Evolutionary conservation across 352 stramenopile genomes (phyloP).

Genomic region (Halophytophthora polymorphica): DNA sequence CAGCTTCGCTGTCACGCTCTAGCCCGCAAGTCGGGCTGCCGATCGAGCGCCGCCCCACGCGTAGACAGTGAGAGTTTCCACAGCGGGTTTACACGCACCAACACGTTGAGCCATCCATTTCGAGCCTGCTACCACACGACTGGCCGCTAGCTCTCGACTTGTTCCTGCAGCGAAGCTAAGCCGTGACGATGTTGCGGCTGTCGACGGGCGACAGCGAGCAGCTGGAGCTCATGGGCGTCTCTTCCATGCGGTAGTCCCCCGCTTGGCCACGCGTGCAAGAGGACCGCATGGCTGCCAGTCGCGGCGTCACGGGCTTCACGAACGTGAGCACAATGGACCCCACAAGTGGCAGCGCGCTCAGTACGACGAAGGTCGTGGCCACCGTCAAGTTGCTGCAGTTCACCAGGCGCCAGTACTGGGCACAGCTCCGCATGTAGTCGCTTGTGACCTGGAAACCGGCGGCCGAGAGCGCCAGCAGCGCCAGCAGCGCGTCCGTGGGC

Average conservation of each 20-base stretch:
- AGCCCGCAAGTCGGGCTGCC: not conserved
- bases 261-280: not conserved
- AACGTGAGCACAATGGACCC: conserved; percentile 20
- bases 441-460: conserved; percentile 7
- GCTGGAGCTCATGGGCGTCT: conserved; percentile 11
- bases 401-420: conserved; percentile 9
- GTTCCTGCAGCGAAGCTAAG: no score
- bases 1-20: conserved; percentile 52
- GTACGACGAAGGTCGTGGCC: conserved; percentile 18
- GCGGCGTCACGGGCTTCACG: not conserved
- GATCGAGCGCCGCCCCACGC: not conserved
- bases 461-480: conserved; percentile 14
- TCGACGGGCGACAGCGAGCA: conserved; percentile 8
- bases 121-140: no score
- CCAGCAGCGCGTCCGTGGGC: conserved; percentile 13
- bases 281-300: not conserved
- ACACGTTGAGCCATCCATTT: no score
- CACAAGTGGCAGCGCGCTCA: conserved; percentile 15
- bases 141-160: no score
- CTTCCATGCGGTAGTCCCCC: conserved; percentile 13
- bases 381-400: conserved; percentile 25
- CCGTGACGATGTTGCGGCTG: conserved; percentile 12
- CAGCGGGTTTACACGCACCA: not conserved
- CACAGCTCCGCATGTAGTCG: conserved; percentile 22
- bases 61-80: conserved; percentile 8